A percentile compares a stretch with the other conserved stretches of the same genome.
phyloP scores from a whole-genome alignment of 176 grass and related monocot species.

The Alloteropsis semialata region DNA sequence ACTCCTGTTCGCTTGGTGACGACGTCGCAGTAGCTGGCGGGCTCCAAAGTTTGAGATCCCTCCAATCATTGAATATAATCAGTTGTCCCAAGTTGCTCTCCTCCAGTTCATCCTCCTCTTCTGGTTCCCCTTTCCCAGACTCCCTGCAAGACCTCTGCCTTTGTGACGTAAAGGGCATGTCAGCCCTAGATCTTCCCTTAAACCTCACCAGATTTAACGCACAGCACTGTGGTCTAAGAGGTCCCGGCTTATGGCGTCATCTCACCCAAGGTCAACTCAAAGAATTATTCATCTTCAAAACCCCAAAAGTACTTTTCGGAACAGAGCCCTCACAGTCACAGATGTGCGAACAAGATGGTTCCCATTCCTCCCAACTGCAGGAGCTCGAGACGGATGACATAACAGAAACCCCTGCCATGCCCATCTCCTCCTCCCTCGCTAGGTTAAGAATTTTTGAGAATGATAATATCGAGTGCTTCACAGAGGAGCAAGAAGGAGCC shows the following conservation, averaged over 20 bases:
- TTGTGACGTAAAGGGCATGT: not conserved
- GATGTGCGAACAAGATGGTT: too few species aligned
- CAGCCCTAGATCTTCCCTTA: not conserved
- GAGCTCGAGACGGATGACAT: too few species aligned
- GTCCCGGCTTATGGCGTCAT: not conserved
- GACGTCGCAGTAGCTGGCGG: too few species aligned
- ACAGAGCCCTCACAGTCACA: too few species aligned
- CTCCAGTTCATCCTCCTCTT: too few species aligned
- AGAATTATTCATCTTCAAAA: not conserved
- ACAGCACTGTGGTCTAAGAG: accelerated
- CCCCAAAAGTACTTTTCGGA: too few species aligned
- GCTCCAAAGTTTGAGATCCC: not conserved
- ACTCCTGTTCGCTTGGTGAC: too few species aligned
- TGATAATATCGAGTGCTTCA: not conserved
- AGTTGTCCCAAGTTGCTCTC: not conserved
- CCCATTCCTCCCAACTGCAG: too few species aligned
- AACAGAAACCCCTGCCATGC: not conserved
- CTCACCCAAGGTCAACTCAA: not conserved
- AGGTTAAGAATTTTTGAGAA: not conserved
- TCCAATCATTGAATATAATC: not conserved
- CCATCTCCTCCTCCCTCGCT: not conserved
- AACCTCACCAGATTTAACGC: accelerated
- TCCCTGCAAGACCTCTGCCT: not conserved
- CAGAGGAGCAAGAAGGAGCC: not conserved
- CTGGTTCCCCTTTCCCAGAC: not conserved